Conservation (phyloP, 1,139 yeast species). For the Lodderomyces pseudojiufengensis region DNA sequence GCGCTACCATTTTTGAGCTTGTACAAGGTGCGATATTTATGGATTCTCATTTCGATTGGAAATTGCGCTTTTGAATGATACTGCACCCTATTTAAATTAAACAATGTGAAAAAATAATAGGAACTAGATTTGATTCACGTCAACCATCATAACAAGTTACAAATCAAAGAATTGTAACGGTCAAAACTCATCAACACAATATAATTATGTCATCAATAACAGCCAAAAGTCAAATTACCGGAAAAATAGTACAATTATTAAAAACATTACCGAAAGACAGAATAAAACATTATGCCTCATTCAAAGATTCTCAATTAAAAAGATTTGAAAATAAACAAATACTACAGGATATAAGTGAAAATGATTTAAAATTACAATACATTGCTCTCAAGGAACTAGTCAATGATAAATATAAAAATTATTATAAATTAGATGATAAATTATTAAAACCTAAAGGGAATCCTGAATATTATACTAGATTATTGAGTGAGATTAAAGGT, state of each 20-base stretch:
- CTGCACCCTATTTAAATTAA: too few species aligned
- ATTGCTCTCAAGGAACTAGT: constrained; percentile 55
- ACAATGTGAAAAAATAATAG: too few species aligned
- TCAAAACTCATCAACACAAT: too few species aligned
- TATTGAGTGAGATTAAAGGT: constrained; percentile 70
- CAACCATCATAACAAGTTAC: too few species aligned
- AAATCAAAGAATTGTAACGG: too few species aligned
- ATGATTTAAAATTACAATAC: constrained; percentile 57
- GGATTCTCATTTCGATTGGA: too few species aligned
- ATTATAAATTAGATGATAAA: constrained; percentile 63
- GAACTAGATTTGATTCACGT: too few species aligned
- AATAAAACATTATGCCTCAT: constrained; percentile 62
- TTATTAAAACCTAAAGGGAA: constrained; percentile 76
- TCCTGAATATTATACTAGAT: constrained; percentile 70
- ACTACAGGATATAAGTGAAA: constrained; percentile 29
- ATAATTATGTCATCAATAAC: constrained; percentile 14
- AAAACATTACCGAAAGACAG: constrained; percentile 61
- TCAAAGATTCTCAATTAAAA: constrained; percentile 60
- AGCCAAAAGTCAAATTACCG: constrained; percentile 22
- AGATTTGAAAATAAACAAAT: constrained; percentile 35
- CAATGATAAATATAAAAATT: constrained; percentile 59
- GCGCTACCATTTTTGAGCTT: not conserved
- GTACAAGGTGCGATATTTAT: too few species aligned
- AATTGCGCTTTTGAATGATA: too few species aligned
- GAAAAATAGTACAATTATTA: constrained; percentile 37